Evolutionary conservation across 441 rosid species (phyloP).

Genomic region (Pelargonium cotyledonis): DNA sequence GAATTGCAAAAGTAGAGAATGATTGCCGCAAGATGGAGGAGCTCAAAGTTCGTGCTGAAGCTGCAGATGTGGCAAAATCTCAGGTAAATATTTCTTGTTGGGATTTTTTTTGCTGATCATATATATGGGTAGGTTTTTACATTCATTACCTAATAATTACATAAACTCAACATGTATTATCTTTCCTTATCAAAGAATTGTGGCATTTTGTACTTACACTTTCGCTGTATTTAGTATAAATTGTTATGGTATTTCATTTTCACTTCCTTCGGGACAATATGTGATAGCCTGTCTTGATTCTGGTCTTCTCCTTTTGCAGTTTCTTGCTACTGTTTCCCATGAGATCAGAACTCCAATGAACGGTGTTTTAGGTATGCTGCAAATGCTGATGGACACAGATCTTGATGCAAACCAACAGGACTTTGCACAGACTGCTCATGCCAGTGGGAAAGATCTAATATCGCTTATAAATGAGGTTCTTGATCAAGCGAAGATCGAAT

Average conservation of each 20-base stretch:
- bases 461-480: conserved; percentile 81
- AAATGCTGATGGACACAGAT: conserved; percentile 84
- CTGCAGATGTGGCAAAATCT: conserved; percentile 97
- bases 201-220: neutral
- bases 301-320: conserved; percentile 41
- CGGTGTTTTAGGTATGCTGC: conserved; percentile 95
- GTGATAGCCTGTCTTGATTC: conserved; percentile 10
- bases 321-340: conserved; percentile 94
- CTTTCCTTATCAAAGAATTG: neutral
- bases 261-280: neutral
- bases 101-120: neutral
- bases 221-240: neutral
- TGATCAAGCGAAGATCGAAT: conserved; percentile 97
- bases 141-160: neutral
- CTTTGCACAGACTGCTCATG: conserved; percentile 80
- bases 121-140: neutral
- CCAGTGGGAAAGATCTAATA: conserved; percentile 78
- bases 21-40: conserved; percentile 62
- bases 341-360: conserved; percentile 98
- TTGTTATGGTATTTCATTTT: neutral
- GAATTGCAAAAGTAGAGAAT: conserved; percentile 71
- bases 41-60: conserved; percentile 91
- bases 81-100: conserved; percentile 43
- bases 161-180: neutral
- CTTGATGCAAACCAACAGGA: conserved; percentile 76